phyloP scores from a whole-genome alignment of 2,329 filamentous ascomycete species.

The Aspergillus sp. region DNA sequence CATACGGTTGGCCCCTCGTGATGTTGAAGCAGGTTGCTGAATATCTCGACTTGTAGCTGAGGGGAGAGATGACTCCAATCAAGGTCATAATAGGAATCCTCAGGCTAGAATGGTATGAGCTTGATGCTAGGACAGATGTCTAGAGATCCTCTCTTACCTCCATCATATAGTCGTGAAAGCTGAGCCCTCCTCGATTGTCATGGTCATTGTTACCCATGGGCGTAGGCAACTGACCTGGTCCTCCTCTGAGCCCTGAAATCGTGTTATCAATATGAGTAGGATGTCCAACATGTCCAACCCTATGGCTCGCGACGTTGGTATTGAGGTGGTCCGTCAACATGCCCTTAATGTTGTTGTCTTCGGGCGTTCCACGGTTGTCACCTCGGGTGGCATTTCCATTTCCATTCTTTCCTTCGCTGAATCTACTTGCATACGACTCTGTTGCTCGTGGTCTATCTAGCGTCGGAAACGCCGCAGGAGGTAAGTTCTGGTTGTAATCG shows the following conservation, averaged over 20 bases:
- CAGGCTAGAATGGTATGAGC: background rate
- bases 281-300: too few relatives aligned
- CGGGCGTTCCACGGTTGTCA: too few relatives aligned
- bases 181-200: too few relatives aligned
- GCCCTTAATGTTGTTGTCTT: too few relatives aligned
- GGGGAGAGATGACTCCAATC: constrained; percentile 32
- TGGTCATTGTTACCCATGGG: too few relatives aligned
- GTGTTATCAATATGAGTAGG: too few relatives aligned
- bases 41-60: constrained; percentile 35
- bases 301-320: too few relatives aligned
- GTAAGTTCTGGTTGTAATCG: constrained; percentile 38
- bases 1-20: constrained; percentile 20
- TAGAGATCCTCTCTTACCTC: too few relatives aligned
- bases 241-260: too few relatives aligned
- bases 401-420: background rate
- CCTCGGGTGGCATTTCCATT: background rate
- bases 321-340: too few relatives aligned
- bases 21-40: constrained; percentile 27
- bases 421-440: background rate
- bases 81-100: constrained; percentile 8
- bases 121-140: background rate
- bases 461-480: constrained; percentile 43
- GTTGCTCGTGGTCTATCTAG: constrained; percentile 19
- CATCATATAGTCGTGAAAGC: too few relatives aligned
- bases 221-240: too few relatives aligned